phyloP scores from a whole-genome alignment of 1,284 basidiomycete species.

The Malassezia brasiliensis region DNA sequence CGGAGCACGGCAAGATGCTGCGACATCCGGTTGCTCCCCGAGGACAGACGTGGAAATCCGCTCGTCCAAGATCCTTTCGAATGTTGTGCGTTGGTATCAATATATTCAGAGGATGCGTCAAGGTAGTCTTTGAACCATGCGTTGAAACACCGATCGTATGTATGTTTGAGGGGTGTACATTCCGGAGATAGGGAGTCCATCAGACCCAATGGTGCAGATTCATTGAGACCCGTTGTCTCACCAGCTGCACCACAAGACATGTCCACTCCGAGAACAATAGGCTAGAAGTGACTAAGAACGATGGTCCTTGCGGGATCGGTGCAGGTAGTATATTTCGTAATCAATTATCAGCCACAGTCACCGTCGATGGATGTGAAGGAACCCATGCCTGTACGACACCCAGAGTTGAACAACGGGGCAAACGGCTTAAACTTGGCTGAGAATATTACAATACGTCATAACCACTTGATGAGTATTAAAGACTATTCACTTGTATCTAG shows the following conservation, averaged over 20 bases:
- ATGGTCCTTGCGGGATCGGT: not conserved
- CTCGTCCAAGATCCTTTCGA: not conserved
- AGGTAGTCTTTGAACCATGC: constrained; percentile 92
- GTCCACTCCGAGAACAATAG: too few species aligned
- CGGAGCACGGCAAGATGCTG: constrained; percentile 23
- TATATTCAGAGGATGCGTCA: not conserved
- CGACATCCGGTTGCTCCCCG: not conserved
- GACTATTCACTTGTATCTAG: too few species aligned
- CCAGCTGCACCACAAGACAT: not conserved
- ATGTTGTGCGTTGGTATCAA: constrained; percentile 52
- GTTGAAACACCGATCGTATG: constrained; percentile 89
- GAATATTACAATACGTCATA: too few species aligned
- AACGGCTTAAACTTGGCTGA: too few species aligned
- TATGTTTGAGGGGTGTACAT: constrained; percentile 79
- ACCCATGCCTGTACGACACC: too few species aligned
- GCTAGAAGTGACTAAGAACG: too few species aligned
- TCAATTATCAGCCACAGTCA: not conserved
- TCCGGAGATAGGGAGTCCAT: constrained; percentile 57
- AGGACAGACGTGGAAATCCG: constrained; percentile 9
- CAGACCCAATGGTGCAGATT: constrained; percentile 7
- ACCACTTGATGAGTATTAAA: too few species aligned
- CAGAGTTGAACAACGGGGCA: too few species aligned
- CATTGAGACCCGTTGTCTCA: too few species aligned
- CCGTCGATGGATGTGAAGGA: too few species aligned
- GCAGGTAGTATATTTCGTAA: not conserved